Evolutionary conservation across 2,329 filamentous ascomycete species (phyloP).

Genomic region (Pseudopyrenochaeta lycopersici): DNA sequence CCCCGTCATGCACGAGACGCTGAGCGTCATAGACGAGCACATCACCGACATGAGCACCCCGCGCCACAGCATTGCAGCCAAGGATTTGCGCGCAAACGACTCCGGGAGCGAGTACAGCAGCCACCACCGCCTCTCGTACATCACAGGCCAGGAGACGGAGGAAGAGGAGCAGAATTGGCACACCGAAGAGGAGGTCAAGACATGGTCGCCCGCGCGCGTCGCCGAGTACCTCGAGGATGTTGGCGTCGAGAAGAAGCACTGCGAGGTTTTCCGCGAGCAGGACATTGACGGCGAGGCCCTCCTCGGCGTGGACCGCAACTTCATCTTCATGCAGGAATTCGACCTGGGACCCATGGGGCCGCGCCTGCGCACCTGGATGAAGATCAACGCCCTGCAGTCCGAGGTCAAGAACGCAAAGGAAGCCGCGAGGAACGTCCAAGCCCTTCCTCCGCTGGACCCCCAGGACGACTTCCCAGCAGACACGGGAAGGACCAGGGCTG

Average conservation of each 20-base stretch:
- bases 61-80: constrained; percentile 61
- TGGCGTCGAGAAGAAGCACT: constrained; percentile 88
- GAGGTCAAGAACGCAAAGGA: constrained; percentile 72
- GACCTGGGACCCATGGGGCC: constrained; percentile 90
- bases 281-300: constrained; percentile 95
- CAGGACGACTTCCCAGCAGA: constrained; percentile 48
- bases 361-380: constrained; percentile 94
- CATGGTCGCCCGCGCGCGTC: constrained; percentile 83
- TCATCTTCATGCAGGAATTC: constrained; percentile 94
- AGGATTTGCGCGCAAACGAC: constrained; percentile 69
- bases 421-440: constrained; percentile 43
- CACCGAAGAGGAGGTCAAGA: constrained; percentile 75
- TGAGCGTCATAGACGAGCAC: constrained; percentile 96
- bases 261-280: constrained; percentile 92
- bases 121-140: constrained; percentile 84
- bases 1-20: constrained; percentile 89
- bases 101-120: constrained; percentile 92
- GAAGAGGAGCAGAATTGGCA: constrained; percentile 83
- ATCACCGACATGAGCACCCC: constrained; percentile 84
- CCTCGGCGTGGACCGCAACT: constrained; percentile 93
- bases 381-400: constrained; percentile 90
- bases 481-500: constrained; percentile 55
- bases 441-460: constrained; percentile 43
- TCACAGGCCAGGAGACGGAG: constrained; percentile 93
- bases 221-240: constrained; percentile 87